These are phyloP conservation scores for Fusarium aywerte DNA, from an alignment of 2,329 filamentous ascomycete genomes.

Conservation along the genomic window DNA sequence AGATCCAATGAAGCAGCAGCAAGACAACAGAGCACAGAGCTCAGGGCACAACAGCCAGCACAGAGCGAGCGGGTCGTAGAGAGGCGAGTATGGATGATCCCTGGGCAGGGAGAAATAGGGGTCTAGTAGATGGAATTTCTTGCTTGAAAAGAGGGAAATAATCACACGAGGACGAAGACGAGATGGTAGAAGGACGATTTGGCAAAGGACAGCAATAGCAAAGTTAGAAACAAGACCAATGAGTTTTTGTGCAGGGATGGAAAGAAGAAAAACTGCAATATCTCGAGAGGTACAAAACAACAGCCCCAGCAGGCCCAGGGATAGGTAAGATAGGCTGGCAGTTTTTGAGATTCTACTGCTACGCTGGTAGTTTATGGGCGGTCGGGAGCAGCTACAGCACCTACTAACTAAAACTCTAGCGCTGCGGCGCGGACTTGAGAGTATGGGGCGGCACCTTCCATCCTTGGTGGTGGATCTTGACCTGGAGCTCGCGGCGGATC, in stretches of 20 bases:
- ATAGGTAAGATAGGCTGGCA: not conserved
- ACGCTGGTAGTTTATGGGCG: not conserved
- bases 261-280: slow-evolving; percentile 17
- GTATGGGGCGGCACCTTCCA: slow-evolving; percentile 22
- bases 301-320: not conserved
- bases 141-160: slow-evolving; percentile 1
- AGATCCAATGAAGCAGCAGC: slow-evolving; percentile 4
- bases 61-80: slow-evolving; percentile 28
- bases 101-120: slow-evolving; percentile 30
- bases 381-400: not conserved
- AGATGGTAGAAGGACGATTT: slow-evolving; percentile 1
- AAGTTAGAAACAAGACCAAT: not conserved
- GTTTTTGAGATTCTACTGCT: no score
- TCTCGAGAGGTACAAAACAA: slow-evolving; percentile 10
- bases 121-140: slow-evolving; percentile 14
- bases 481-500: slow-evolving; percentile 15
- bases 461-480: slow-evolving; percentile 19
- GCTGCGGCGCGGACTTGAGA: not conserved
- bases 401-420: slow-evolving; percentile 7
- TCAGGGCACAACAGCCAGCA: slow-evolving; percentile 25
- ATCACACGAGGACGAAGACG: not conserved
- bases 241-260: slow-evolving; percentile 1
- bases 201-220: not conserved
- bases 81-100: slow-evolving; percentile 25
- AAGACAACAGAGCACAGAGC: slow-evolving; percentile 18